Base-by-base conservation (phyloP, 2,329 filamentous ascomycete species). In the Westerdykella aurantiaca region DNA sequence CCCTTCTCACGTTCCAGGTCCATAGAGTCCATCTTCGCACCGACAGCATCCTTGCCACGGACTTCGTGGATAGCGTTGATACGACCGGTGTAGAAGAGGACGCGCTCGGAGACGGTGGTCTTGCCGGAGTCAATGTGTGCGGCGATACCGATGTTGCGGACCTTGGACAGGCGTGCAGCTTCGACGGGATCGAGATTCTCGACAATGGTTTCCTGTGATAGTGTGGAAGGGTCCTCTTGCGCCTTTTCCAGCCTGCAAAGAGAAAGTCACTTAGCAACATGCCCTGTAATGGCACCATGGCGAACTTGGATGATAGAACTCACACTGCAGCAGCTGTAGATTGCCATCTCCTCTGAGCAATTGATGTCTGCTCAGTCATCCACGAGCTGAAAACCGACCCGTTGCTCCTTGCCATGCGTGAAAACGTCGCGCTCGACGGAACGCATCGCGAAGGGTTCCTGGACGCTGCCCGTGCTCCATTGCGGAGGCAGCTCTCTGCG, bases 11-110 rank as follows among this genome's bases (percentile, higher is more conserved):
- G 80, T 73, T 98, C 93, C 56, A 98, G 77, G 58, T 98, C 93
- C 93, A 98, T 98, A 21, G 90, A 96, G 75, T 98, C 93, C 93
- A 98, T 98, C 76, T 98, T 98, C 48, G 93, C 93, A 53, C 93
- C 93, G 34, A 96, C 89, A 31, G 86, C 81, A 77, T 98, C 93
- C 64, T 91, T 90, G 47, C 89, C 89, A 62, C 93, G 82, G 35
- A 98, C 93, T 72, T 98, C 93, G 74, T 98, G 93, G 61, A 98
- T 97, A 25, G 88, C 80, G 67, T 94, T 94, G 72, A 96, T 96
- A 65, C 93, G 85, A 53, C 93, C 93, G 43, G 93, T 97, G 71
- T 98, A 98, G 79, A 90, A 98, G 45, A 98, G 84, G 37, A 98
- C 89, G 68, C 93, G 86, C 73, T 98, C 93, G 44, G 90, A 97